Base-by-base conservation (phyloP, 345 rosid species). In the Moricandia moricandioides region DNA sequence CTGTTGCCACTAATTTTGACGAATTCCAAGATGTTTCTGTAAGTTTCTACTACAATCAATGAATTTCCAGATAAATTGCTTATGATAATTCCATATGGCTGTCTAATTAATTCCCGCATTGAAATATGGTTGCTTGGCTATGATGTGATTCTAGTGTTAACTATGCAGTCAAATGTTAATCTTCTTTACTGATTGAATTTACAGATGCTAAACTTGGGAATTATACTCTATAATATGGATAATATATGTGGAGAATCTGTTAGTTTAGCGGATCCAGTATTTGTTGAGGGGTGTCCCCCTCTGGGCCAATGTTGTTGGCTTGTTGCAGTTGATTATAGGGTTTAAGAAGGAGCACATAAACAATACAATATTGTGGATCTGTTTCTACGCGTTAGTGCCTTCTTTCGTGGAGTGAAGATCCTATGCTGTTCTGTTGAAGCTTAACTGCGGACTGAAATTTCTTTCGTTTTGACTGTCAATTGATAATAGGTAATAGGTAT, bases 1-100 rank as follows among this genome's bases (percentile, higher is more conserved):
- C 99, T 56, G 90, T 95, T 75, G 97, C 99, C 65, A 86, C 97
- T 21, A 95, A 87, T 82, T 92, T 90, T n/a, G 97, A 92, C 77
- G 99, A 95, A 83, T 95, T 95, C 75, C 90, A 88, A 82, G 92
- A 89, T 81, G 92, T 88, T 79, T 85, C 90, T 63, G 92, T 88
- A 82, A 77, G 90, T 84, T 43, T 49, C 62, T 66, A 24, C 27
- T 57, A 33, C 45, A 13, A 26, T 37, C 52, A 39, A 10, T 71
- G 16, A 34, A n/a, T n/a, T 24, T 35, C 54, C 49, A 12, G 14
- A 43, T 13, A 13, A 13, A 45, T 45, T 13, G 17, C 51, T 57
- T 57, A 56, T 67, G 65, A 34, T 56, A 26, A 14, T 55, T 71
- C 26, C 40, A 29, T 64, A 31, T 37, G 39, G 35, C 51, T 70